Evolutionary conservation across 2,329 filamentous ascomycete genomes (phyloP).

Genomic region (Xylaria sp.): DNA sequence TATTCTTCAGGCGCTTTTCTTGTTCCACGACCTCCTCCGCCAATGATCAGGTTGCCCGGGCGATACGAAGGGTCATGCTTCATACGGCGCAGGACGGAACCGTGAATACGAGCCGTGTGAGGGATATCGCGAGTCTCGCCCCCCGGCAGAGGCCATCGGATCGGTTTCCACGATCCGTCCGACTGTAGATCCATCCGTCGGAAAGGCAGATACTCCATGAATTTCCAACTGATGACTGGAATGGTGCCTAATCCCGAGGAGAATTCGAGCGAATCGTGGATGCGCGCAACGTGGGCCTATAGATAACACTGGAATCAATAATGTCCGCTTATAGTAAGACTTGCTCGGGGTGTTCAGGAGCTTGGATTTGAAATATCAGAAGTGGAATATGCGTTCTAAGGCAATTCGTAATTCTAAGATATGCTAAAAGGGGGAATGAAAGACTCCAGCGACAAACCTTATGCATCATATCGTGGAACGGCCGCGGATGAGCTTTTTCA

Average conservation of each 20-base stretch:
- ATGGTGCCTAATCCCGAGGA: constrained; percentile 64
- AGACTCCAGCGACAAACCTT: constrained; percentile 35
- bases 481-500: constrained; percentile 33
- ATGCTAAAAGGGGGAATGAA: no score
- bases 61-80: constrained; percentile 70
- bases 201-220: constrained; percentile 84
- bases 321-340: no score
- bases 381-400: no score
- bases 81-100: constrained; percentile 79
- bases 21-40: constrained; percentile 78
- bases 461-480: constrained; percentile 69
- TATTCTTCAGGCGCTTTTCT: constrained; percentile 67
- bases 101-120: constrained; percentile 73
- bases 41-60: constrained; percentile 82
- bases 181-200: constrained; percentile 79
- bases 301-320: no score
- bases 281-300: constrained; percentile 60
- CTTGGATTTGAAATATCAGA: no score
- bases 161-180: constrained; percentile 81
- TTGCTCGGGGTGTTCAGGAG: no score
- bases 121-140: constrained; percentile 84
- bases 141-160: constrained; percentile 80
- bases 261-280: constrained; percentile 78
- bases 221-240: constrained; percentile 74
- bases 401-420: no score